Evolutionary conservation across 345 rosid genomes (phyloP), one percentile per base, ranked within the genome.

Genomic region (Alliaria petiolata): DNA sequence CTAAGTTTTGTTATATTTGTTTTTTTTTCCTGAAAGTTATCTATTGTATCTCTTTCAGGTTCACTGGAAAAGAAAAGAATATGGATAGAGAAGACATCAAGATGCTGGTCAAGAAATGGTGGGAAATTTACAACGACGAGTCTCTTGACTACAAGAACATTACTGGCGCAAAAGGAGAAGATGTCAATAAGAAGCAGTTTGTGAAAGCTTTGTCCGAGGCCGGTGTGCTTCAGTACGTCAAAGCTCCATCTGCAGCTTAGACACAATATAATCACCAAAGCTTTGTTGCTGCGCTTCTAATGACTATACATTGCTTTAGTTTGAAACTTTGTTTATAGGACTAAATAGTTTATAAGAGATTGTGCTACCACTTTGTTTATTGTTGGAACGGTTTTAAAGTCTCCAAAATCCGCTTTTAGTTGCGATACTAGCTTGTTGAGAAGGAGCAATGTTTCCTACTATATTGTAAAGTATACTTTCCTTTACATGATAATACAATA

Each of bases 191-290:
- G 54, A 83, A 79, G 71, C 85, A 76, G 35, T 79, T 84, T 1
- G 15, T 84, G 20, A n/a, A 78, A 39, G 73, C 86, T 49, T 80
- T 85, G 75, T 78, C 85, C 1, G 80, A 73, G 22, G 64, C 65
- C 1, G 74, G 74, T 61, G 74, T 16, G 14, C 64, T 68, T 60
- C 79, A 76, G 30, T 46, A 69, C 35, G n/a, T 65, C 4, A 67
- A 71, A 33, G 83, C 87, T 70, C 87, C 92, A 68, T 85, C 89
- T 12, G 92, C 92, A 44, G 92, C 92, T 9, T 82, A 71, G 36
- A 26, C 8, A 38, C 59, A 0, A 25, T 26, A 45, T 8, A 5
- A 42, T 43, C 3, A 62, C 30, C 30, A 22, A 52, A 42, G 61
- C 76, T 39, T 70, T 39, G 35, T 28, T 28, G 13, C 42, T 57